Evolutionary conservation across 257 asterid species (phyloP).

Genomic region (Solanum virginianum): DNA sequence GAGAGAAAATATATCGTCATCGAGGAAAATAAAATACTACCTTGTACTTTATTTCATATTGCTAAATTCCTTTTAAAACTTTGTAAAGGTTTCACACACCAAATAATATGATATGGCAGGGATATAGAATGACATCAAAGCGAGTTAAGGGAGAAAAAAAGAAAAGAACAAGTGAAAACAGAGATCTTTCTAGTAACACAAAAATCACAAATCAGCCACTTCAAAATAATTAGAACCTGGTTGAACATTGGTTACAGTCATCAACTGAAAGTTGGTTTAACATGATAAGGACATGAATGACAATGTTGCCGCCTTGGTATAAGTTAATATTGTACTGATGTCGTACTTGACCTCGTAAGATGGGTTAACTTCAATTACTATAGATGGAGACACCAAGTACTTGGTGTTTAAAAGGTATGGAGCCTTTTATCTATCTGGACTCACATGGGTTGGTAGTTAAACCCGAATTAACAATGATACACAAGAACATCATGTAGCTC

Average conservation of each 20-base stretch:
- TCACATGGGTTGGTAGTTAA: not conserved
- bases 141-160: not conserved
- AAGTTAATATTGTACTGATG: not conserved
- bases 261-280: not conserved
- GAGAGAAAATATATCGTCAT: not conserved
- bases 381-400: not conserved
- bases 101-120: not conserved
- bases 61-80: not conserved
- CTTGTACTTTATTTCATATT: not conserved
- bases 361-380: not conserved
- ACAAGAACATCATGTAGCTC: not conserved
- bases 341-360: not conserved
- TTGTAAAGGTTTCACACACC: not conserved
- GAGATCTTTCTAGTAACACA: not conserved
- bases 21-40: not conserved
- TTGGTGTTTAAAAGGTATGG: not conserved
- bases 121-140: not conserved
- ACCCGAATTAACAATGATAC: not conserved
- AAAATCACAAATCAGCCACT: not conserved
- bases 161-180: not conserved
- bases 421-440: not conserved
- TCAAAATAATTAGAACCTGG: not conserved
- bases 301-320: not conserved
- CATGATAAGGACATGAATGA: not conserved
- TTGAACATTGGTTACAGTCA: not conserved